Base-by-base conservation (phyloP, 495 filamentous ascomycete genomes). In the Talaromyces nanjingensis region DNA sequence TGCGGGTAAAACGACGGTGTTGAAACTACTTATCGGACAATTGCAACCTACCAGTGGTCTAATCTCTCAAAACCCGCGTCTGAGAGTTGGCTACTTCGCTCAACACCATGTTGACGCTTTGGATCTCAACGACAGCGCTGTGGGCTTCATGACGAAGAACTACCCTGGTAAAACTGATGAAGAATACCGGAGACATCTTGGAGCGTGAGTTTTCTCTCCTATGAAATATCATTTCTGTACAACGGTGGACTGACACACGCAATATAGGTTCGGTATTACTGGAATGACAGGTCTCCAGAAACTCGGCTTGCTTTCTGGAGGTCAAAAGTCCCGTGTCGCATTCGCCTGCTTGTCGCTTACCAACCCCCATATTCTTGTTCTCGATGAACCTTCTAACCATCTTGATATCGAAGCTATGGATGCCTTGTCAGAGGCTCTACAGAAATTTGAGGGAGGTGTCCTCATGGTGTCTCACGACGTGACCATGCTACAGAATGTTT, bases 331-430 rank as follows among this genome's bases (percentile, higher is more conserved):
- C 27, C 89, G 94, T 77, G 94, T 99, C 1, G 96, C 94, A 24
- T 99, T 99, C 74, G 92, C 94, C 25, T 97, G 93, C 70, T 78
- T 99, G 59, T 93, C 91, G 2, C 77, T 99, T 60, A 89, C 85
- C 24, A 96, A 97, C 74, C 94, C 94, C 16, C 94, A 99, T 72
- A 97, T 99, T 66, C 80, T 99, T 25, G 96, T 99, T 59, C 90
- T 99, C 52, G 94, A 99, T 82, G 94, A 99, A 72, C 94, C 94
- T 70, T 94, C 90, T 60, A 99, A 99, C 78, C 94, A 99, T 69
- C 78, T 99, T 70, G 94, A 99, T 85, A 97, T 99, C 69, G 94
- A 99, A 73, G 94, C 96, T 63, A 99, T 99, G 94, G 94, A 99
- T 77, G 94, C 96, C 11, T 76, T 99, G 16, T 85, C 89, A 1